Percentiles rank a stretch among this genome's conserved stretches.
phyloP scores from a whole-genome alignment of 495 filamentous ascomycete genomes.

The Zalerion maritima region DNA sequence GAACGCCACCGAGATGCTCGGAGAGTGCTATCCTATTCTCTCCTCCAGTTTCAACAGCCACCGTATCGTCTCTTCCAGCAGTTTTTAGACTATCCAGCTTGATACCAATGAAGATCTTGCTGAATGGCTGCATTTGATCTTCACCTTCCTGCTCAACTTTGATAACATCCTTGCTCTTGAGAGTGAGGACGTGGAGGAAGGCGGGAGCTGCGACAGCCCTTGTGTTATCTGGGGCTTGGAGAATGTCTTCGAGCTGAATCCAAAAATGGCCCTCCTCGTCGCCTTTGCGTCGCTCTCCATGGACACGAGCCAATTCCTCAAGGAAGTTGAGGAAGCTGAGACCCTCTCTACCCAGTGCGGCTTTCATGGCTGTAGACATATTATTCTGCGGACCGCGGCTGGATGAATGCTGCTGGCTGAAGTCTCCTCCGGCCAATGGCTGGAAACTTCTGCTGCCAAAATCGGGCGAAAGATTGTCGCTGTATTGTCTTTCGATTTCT shows the following conservation, averaged over 20 bases:
- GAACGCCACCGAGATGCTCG: too few species aligned
- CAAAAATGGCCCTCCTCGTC: slow-evolving; percentile 19
- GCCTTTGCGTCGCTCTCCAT: slow-evolving; percentile 20
- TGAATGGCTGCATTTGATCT: slow-evolving; percentile 18
- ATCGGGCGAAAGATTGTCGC: too few species aligned
- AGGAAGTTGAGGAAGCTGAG: slow-evolving; percentile 42
- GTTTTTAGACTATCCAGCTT: too few species aligned
- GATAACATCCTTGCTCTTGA: slow-evolving; percentile 50
- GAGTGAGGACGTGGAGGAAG: slow-evolving; percentile 54
- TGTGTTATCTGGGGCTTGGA: slow-evolving; percentile 38
- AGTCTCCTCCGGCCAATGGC: too few species aligned
- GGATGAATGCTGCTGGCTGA: too few species aligned
- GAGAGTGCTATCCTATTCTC: too few species aligned
- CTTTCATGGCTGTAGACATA: neutral
- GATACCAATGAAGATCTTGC: slow-evolving; percentile 20
- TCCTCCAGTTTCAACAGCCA: too few species aligned
- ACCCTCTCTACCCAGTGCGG: slow-evolving; percentile 23
- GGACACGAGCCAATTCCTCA: slow-evolving; percentile 18
- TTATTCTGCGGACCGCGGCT: too few species aligned
- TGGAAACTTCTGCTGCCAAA: too few species aligned
- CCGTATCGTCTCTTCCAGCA: too few species aligned
- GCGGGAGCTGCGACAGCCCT: slow-evolving; percentile 53
- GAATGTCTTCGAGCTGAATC: slow-evolving; percentile 45
- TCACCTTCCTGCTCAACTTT: slow-evolving; percentile 36
- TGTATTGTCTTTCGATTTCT: too few species aligned